These are phyloP conservation scores for Aureobasidium mangrovei DNA, from an alignment of 2,329 filamentous ascomycete species.

Conservation along the genomic window DNA sequence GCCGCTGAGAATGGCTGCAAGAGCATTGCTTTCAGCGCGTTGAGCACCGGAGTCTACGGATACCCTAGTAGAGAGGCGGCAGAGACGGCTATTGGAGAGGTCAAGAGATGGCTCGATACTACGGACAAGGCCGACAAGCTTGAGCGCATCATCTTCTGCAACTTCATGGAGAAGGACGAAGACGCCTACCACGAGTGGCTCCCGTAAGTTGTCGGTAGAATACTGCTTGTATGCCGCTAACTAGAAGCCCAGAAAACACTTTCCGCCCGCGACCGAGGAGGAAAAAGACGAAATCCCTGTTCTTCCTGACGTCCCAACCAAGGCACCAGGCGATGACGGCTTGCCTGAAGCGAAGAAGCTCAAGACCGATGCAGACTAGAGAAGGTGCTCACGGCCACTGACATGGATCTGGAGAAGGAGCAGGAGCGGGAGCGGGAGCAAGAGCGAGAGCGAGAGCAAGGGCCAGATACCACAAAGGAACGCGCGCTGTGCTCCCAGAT, in stretches of 20 bases:
- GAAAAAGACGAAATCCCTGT: conserved; percentile 26
- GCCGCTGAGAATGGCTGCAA: conserved; percentile 58
- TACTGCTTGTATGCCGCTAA: not conserved
- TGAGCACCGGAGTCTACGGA: conserved; percentile 86
- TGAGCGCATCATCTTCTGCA: conserved; percentile 74
- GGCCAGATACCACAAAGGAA: not conserved
- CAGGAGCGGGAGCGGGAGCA: not conserved
- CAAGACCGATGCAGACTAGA: conserved; percentile 27
- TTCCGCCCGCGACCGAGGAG: conserved; percentile 37
- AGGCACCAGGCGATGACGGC: conserved; percentile 36
- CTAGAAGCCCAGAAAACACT: conserved; percentile 33
- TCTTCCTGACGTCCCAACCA: conserved; percentile 41
- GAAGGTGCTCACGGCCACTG: not conserved
- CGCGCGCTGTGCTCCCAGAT: too few species aligned
- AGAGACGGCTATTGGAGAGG: conserved; percentile 56
- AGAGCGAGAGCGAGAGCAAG: not conserved
- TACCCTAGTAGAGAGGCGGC: conserved; percentile 72
- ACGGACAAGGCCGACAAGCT: conserved; percentile 38
- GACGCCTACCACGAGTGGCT: conserved; percentile 59
- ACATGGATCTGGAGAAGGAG: not conserved
- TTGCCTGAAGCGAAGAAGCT: conserved; percentile 40
- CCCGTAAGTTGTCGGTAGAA: conserved; percentile 53
- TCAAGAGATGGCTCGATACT: conserved; percentile 46
- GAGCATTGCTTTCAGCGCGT: conserved; percentile 70
- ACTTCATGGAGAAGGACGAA: conserved; percentile 71